Conservation (phyloP, 192 early-diverging fungal genomes). For the Backusella westeae region DNA sequence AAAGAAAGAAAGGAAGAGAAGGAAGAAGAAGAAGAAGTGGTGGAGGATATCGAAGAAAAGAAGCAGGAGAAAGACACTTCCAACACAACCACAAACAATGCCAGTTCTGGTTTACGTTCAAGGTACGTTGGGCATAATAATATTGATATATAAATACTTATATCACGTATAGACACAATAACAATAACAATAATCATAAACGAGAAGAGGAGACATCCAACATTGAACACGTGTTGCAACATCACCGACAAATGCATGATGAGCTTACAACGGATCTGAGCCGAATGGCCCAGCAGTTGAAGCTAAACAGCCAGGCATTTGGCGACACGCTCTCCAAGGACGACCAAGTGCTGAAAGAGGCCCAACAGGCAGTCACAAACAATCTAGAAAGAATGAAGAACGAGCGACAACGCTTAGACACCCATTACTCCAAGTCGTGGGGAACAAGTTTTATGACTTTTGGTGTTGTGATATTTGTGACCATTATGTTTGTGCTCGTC, state of each 20-base stretch:
- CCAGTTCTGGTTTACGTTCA: neutral
- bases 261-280: conserved; percentile 47
- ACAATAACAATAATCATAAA: neutral
- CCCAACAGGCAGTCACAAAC: conserved; percentile 33
- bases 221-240: conserved; percentile 42
- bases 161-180: neutral
- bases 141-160: neutral
- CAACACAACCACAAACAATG: neutral
- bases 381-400: conserved; percentile 39
- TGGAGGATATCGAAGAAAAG: neutral
- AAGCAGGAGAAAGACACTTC: neutral
- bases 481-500: conserved; percentile 40
- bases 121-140: neutral
- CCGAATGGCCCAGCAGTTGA: conserved; percentile 47
- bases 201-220: conserved; percentile 35
- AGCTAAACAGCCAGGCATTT: conserved; percentile 46
- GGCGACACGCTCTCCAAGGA: conserved; percentile 43
- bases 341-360: conserved; percentile 38
- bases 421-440: conserved; percentile 38
- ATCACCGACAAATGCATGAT: conserved; percentile 51
- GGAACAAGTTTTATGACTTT: conserved; percentile 50
- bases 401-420: conserved; percentile 35
- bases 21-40: neutral
- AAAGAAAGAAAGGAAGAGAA: neutral
- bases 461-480: conserved; percentile 42